Percentiles rank a stretch among this genome's conserved stretches.
phyloP scores from a whole-genome alignment of 2,329 filamentous ascomycete genomes.

The Sporothrix variecibatus region DNA sequence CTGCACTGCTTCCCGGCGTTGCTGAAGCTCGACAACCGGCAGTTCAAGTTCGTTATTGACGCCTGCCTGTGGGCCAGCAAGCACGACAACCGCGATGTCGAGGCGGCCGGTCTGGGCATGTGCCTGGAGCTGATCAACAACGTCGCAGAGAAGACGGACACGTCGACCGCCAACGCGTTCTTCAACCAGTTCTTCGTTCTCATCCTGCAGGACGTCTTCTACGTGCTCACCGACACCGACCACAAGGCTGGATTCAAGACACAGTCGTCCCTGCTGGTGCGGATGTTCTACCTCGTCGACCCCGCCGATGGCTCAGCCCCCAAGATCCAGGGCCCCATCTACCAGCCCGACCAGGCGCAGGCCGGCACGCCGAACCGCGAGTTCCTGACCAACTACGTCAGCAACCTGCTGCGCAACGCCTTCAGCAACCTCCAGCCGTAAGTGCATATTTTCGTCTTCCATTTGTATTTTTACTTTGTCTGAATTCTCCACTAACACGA shows the following conservation, averaged over 20 bases:
- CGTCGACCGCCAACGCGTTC: conserved; percentile 85
- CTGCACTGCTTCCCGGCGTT: conserved; percentile 94
- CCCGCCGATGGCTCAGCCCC: conserved; percentile 66
- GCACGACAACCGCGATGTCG: conserved; percentile 97
- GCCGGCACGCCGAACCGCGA: conserved; percentile 85
- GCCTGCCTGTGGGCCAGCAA: conserved; percentile 99
- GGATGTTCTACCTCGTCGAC: conserved; percentile 95
- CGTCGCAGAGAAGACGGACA: conserved; percentile 89
- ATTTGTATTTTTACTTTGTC: not conserved
- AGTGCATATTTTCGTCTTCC: conserved; percentile 43
- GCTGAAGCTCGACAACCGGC: conserved; percentile 88
- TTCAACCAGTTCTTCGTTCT: conserved; percentile 97
- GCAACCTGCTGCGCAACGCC: conserved; percentile 79
- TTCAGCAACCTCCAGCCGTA: conserved; percentile 92
- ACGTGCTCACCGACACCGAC: conserved; percentile 94
- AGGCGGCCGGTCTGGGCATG: conserved; percentile 96
- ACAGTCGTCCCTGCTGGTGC: conserved; percentile 87
- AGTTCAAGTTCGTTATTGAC: conserved; percentile 99
- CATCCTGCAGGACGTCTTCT: conserved; percentile 97
- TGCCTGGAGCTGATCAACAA: conserved; percentile 96
- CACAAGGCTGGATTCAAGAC: conserved; percentile 99
- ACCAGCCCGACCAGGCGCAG: conserved; percentile 78
- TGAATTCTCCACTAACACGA: conserved; percentile 26
- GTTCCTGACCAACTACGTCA: conserved; percentile 86
- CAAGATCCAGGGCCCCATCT: conserved; percentile 92